Percentiles rank a stretch among this genome's conserved stretches.
Evolutionary conservation across 202 grass and related monocot species (phyloP).

Genomic region (Hordeum pubiflorum): DNA sequence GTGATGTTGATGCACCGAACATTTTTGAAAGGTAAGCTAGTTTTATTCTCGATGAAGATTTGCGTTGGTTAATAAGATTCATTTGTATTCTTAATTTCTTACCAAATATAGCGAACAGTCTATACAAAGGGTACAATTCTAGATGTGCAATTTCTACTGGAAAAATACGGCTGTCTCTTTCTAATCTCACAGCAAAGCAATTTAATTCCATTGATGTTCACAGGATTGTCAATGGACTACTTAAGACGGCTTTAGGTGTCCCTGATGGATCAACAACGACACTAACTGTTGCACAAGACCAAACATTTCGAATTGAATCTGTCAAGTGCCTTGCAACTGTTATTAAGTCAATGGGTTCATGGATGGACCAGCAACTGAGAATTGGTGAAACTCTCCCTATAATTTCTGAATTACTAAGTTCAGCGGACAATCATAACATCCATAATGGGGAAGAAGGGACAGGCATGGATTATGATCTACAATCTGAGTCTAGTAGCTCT

Average conservation of each 20-base stretch:
- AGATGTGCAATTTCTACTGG: not conserved
- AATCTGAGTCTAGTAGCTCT: conserved; percentile 43
- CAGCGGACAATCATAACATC: conserved; percentile 42
- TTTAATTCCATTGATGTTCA: conserved; percentile 40
- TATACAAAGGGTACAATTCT: not conserved
- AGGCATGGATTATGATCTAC: conserved; percentile 64
- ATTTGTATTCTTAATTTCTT: not conserved
- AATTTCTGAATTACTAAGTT: conserved; percentile 42
- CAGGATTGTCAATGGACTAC: conserved; percentile 93
- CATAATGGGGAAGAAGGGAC: conserved; percentile 71
- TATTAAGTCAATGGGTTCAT: conserved; percentile 71
- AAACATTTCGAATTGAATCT: conserved; percentile 85
- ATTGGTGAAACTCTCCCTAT: conserved; percentile 61
- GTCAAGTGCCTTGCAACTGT: conserved; percentile 81
- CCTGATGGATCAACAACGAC: conserved; percentile 81
- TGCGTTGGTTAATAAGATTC: not conserved
- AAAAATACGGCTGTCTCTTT: conserved; percentile 21
- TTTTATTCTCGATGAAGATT: conserved; percentile 8
- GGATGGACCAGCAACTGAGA: conserved; percentile 93
- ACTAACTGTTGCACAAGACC: conserved; percentile 76
- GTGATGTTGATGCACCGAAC: conserved; percentile 96
- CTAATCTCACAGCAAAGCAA: conserved; percentile 33
- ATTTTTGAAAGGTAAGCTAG: conserved; percentile 88
- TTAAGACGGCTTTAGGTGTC: conserved; percentile 91
- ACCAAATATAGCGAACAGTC: conserved; percentile 13